Evolutionary conservation across 768 basidiomycete genomes (phyloP), one percentile per base, ranked within the genome.

Genomic region (Leccinum broughii): DNA sequence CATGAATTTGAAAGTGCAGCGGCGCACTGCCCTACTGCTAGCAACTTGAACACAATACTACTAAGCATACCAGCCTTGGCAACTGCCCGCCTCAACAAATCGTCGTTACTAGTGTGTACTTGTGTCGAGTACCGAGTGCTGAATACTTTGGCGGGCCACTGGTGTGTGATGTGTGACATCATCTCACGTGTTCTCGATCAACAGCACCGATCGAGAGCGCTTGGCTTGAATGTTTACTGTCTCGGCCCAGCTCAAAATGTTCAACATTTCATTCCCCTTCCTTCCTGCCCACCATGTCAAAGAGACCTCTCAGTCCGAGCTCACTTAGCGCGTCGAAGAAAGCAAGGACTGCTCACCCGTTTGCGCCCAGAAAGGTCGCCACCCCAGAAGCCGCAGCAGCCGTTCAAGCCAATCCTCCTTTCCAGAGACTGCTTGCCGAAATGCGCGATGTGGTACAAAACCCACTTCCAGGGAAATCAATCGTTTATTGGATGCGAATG

Each of bases 401-500:
- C 9, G 87, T 79, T 1, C 89, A 92, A 69, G 78, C 78, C 35
- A 76, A 88, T 60, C 85, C 87, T 3, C 93, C 93, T 14, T 73
- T 92, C 44, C 67, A 72, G 15, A 81, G 80, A 66, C 77, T 95
- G 9, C 73, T 83, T 52, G 66, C 82, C 24, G 77, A 81, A 0
- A 62, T 86, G 51, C 66, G 76, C 50, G 59, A 72, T 37, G 71
- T 63, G 4, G 59, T 76, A 3, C 63, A 69, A 58, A 73, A 72
- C 4, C 70, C 78, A 24, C 57, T 61, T 7, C 80, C 77, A 35
- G 86, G 89, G 2, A 79, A 82, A 13, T 83, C 83, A 3, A 81
- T 95, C 1, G 84, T 95, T 0, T 95, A 92, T 71, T 97, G 94
- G 95, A 95, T 96, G 93, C 79, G 94, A 60, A 92, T 95, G 89